Evolutionary conservation across 2,329 filamentous ascomycete species (phyloP).

Genomic region (Cladosporium sp.): DNA sequence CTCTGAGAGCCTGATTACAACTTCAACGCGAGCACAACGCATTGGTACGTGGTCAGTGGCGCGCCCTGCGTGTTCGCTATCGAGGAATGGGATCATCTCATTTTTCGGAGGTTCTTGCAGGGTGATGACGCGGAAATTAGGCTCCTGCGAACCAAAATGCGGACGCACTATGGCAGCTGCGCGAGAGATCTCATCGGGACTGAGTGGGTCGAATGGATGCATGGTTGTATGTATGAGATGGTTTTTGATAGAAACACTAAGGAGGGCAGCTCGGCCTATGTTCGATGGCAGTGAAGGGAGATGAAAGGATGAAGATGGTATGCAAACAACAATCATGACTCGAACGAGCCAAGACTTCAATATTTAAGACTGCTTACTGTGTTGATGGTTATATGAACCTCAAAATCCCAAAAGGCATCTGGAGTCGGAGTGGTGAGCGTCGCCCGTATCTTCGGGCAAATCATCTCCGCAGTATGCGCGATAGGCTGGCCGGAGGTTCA

Average conservation of each 20-base stretch:
- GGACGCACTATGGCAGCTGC: slow-evolving; percentile 49
- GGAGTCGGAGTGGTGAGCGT: background rate
- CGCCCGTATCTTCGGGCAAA: slow-evolving; percentile 3
- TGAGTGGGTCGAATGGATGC: slow-evolving; percentile 20
- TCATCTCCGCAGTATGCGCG: background rate
- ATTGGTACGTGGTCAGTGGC: background rate
- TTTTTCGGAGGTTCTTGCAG: slow-evolving; percentile 35
- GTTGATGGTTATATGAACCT: background rate
- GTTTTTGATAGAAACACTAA: background rate
- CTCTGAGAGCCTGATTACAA: background rate
- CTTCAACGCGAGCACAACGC: slow-evolving; percentile 18
- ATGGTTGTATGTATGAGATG: background rate
- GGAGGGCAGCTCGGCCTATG: background rate
- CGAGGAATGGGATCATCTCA: slow-evolving; percentile 34
- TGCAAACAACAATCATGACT: background rate
- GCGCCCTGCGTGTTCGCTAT: slow-evolving; percentile 19
- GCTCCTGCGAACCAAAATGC: slow-evolving; percentile 65
- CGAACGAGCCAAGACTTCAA: background rate
- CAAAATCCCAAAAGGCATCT: slow-evolving; percentile 5
- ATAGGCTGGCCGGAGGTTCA: slow-evolving; percentile 3
- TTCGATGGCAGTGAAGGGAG: background rate
- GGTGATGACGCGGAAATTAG: slow-evolving; percentile 36
- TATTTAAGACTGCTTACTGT: background rate
- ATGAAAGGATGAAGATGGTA: background rate
- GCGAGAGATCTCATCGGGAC: slow-evolving; percentile 47